Base-by-base conservation (phyloP, 2,329 filamentous ascomycete species). In the Stemphylium lycopersici region DNA sequence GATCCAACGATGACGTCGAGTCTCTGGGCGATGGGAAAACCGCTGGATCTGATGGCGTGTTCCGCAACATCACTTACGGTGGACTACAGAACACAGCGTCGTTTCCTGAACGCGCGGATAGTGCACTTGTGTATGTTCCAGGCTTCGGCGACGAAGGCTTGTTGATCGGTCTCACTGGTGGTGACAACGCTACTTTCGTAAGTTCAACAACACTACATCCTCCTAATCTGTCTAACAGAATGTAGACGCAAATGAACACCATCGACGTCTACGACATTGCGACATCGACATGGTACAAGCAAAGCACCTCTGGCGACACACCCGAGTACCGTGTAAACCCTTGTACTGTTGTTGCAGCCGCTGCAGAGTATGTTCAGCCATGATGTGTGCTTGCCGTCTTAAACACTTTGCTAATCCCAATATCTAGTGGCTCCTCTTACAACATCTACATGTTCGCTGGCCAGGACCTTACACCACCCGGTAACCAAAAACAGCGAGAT, bases 241-340 rank as follows among this genome's bases (percentile, higher is more conserved):
- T 7, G 3, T 43, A 83, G 80, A 84, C 82, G 0, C 79, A 82
- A 13, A 92, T 93, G 78, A 91, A 87, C 43, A 81, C 84, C 13
- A 87, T 93, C 34, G 88, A 93, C 61, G 84, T 93, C n/a, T 95
- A 91, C 71, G 90, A 95, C 66, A 84, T 93, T 52, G 88, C 84
- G 3, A 82, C 76, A 26, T 80, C 83, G 2, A 83, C 79, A 6
- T 95, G 90, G 90, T 90, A 89, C 68, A 87, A 86, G 63, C 90
- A 95, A 71, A 77, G 82, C 3, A 90, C 90, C 0, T 80, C 79
- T 3, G 85, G 84, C 2, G 79, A 80, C 0, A 81, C 80, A 3
- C 87, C 88, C 0, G 77, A 81, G 0, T 85, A 77, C 72, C 83
- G 74, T 69, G 89, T 76, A 71, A 89, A 81, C 81, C 88, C 69